Conservation (phyloP, 352 stramenopile genomes). For the Proteromonas lacertae region DNA sequence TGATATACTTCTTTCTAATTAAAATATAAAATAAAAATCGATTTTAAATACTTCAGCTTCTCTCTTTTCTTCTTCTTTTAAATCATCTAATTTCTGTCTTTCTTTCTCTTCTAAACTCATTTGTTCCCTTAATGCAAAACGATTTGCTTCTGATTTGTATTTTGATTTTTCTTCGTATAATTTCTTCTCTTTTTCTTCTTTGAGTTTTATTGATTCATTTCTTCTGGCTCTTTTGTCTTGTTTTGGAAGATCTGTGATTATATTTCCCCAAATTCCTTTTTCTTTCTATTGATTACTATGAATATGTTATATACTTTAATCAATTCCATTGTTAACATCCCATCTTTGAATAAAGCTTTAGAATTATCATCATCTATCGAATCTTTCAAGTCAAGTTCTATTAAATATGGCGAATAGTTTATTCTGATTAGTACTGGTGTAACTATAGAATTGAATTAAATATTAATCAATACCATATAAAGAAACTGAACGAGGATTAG, state of each 20-base stretch:
- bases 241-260: neutral
- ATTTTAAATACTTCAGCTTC: constrained; percentile 6
- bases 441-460: neutral
- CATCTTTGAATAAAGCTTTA: constrained; percentile 3
- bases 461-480: constrained; percentile 4
- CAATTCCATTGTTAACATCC: constrained; percentile 4
- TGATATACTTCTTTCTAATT: neutral
- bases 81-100: constrained; percentile 3
- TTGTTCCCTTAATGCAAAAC: constrained; percentile 3
- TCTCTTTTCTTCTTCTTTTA: constrained; percentile 8
- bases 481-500: constrained; percentile 3
- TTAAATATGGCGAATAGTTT: constrained; percentile 8
- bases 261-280: constrained; percentile 3
- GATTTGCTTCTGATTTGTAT: constrained; percentile 4
- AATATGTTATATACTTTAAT: constrained; percentile 1
- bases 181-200: constrained; percentile 4
- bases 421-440: constrained; percentile 3
- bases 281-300: neutral
- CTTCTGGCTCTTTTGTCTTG: neutral
- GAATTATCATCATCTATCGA: constrained; percentile 3
- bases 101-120: constrained; percentile 7
- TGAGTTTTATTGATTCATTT: neutral
- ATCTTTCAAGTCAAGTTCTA: constrained; percentile 5
- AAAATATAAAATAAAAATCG: constrained; percentile 1
- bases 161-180: constrained; percentile 1